Base-by-base conservation (phyloP, 805 yeast species). In the Yarrowia sp. region DNA sequence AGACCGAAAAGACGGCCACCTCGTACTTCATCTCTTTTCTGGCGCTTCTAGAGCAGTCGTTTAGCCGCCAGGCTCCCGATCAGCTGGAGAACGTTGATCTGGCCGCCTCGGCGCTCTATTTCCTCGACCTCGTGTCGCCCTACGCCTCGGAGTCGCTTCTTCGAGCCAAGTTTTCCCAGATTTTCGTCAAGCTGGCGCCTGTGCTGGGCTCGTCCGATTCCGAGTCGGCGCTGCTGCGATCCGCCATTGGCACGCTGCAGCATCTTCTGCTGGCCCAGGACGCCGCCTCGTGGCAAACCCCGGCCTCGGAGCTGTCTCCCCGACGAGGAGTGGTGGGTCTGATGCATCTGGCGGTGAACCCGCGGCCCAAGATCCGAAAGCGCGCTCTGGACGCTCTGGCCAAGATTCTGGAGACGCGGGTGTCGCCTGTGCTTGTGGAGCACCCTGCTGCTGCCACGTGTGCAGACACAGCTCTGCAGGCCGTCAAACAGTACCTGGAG, bases 341-440 rank as follows among this genome's bases (percentile, higher is more conserved):
- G 69, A 78, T 93, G 69, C 92, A 90, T 76, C 82, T 92, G 70
- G 86, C 94, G 0, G 79, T 91, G 50, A 98, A 95, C 77, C 89
- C 90, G 55, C 86, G 98, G 75, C 99, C 99, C 43, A 95, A 95
- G 74, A 96, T 95, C 13, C 86, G 99, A 77, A 91, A 90, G 84
- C 88, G 98, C 81, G 97, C 98, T 1, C 89, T 88, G 73, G 99
- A 95, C 68, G 90, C 98, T 1, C 83, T 95, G n/a, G 79, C 83
- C 60, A 83, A 81, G 3, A 80, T 95, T 38, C 79, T 95, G 69
- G 71, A 79, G 2, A 84, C 84, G 70, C 88, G 90, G 2, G 86
- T 87, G 10, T 96, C 97, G 12, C 90, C 92, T 12, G 94, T 96
- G 9, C 82, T 87, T 14, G 83, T 87, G 6, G 88, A 86, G 47